Evolutionary conservation across 2,329 filamentous ascomycete species (phyloP).

Genomic region (Colletotrichum sp.): DNA sequence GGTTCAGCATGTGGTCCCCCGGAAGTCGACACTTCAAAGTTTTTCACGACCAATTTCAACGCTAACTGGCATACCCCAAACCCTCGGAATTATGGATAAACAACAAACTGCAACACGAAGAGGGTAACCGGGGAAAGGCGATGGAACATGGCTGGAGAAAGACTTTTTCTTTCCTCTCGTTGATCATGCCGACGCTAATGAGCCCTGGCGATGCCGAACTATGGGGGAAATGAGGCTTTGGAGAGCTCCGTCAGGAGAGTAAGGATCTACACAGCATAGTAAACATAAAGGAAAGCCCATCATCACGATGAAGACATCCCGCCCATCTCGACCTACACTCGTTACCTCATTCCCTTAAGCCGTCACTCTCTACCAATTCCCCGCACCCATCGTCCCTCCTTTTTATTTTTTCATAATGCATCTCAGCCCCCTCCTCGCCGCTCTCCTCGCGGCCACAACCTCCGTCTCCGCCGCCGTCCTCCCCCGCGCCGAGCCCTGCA

Average conservation of each 20-base stretch:
- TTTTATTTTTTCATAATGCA: fast-evolving
- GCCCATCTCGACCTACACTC: background rate
- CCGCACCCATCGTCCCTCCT: background rate
- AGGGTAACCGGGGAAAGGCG: background rate
- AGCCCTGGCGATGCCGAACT: background rate
- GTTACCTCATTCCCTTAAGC: background rate
- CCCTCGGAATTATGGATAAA: too few relatives aligned
- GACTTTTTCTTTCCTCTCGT: background rate
- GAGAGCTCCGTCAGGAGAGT: background rate
- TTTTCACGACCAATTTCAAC: too few relatives aligned
- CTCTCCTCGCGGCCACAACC: background rate
- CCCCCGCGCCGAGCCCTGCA: background rate
- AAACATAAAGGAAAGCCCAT: background rate
- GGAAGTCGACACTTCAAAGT: fast-evolving
- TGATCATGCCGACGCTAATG: background rate
- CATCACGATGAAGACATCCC: background rate
- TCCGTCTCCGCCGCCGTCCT: background rate
- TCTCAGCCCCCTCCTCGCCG: background rate
- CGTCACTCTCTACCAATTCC: background rate
- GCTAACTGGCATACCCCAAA: too few relatives aligned
- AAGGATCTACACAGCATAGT: background rate
- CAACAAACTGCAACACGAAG: too few relatives aligned
- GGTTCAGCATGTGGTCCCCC: too few relatives aligned
- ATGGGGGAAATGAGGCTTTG: background rate
- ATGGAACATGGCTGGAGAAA: background rate